These are phyloP conservation scores for Lathyrus sativus DNA, from an alignment of 306 rosid genomes.

Conservation along the genomic window DNA sequence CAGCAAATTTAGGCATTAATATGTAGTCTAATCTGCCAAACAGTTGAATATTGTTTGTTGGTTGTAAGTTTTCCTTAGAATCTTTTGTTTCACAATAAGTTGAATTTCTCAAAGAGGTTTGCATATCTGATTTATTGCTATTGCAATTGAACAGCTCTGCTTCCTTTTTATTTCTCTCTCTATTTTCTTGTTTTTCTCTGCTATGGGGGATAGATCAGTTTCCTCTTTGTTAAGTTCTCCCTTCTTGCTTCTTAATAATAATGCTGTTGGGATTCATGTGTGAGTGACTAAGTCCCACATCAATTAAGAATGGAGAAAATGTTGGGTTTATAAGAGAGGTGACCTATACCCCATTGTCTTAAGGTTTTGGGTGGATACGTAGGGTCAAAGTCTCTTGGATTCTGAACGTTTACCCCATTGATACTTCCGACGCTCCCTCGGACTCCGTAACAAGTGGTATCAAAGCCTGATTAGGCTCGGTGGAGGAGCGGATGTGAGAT, in stretches of 20 bases:
- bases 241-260: constrained; percentile 4
- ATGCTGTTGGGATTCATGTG: no score
- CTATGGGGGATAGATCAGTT: background rate
- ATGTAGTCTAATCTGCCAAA: constrained; percentile 6
- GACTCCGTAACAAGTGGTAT: no score
- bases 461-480: no score
- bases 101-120: constrained; percentile 17
- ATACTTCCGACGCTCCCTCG: no score
- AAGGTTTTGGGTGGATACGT: no score
- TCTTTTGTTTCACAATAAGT: background rate
- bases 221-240: background rate
- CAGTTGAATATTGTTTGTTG: constrained; percentile 12
- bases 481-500: no score
- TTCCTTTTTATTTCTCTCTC: background rate
- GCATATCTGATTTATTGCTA: constrained; percentile 5
- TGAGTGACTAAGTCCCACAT: no score
- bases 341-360: no score
- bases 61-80: background rate
- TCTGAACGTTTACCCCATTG: no score
- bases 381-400: no score
- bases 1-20: constrained; percentile 11
- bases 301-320: no score
- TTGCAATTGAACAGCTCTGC: constrained; percentile 10
- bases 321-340: no score
- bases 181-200: background rate